Conservation (phyloP, 1,139 yeast species). For the Pichia kudriavzevii region DNA sequence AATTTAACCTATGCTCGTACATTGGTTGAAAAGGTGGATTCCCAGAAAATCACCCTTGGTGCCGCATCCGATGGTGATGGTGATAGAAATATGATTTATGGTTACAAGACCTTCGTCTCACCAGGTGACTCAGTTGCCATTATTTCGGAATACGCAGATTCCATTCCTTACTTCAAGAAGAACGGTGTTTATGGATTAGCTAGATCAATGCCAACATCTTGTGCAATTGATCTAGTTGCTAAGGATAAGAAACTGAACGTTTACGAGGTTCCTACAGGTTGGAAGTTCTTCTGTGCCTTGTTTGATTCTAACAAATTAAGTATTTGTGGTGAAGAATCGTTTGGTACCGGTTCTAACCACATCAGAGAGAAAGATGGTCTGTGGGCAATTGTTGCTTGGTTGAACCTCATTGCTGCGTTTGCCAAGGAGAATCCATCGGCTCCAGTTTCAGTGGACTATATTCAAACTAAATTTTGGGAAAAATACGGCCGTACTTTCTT, state of each 20-base stretch:
- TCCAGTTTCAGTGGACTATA: constrained; percentile 61
- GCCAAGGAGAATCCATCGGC: constrained; percentile 47
- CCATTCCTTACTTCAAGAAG: constrained; percentile 82
- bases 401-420: constrained; percentile 83
- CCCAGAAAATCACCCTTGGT: constrained; percentile 78
- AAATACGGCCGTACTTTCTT: constrained; percentile 97
- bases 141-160: constrained; percentile 82
- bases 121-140: constrained; percentile 99
- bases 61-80: constrained; percentile 99
- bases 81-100: constrained; percentile 97
- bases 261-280: constrained; percentile 97
- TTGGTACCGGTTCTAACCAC: constrained; percentile 97
- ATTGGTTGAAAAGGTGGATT: constrained; percentile 77
- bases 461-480: constrained; percentile 82
- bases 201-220: constrained; percentile 97
- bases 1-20: constrained; percentile 90
- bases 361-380: constrained; percentile 96
- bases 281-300: constrained; percentile 96
- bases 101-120: constrained; percentile 90
- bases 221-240: constrained; percentile 91
- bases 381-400: constrained; percentile 98
- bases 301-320: constrained; percentile 90
- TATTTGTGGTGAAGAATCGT: constrained; percentile 97
- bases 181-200: constrained; percentile 90
- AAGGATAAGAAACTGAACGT: constrained; percentile 62